Evolutionary conservation across 495 filamentous ascomycete species (phyloP), one percentile per base, ranked within the genome.

Genomic region (Copromyces sp.): DNA sequence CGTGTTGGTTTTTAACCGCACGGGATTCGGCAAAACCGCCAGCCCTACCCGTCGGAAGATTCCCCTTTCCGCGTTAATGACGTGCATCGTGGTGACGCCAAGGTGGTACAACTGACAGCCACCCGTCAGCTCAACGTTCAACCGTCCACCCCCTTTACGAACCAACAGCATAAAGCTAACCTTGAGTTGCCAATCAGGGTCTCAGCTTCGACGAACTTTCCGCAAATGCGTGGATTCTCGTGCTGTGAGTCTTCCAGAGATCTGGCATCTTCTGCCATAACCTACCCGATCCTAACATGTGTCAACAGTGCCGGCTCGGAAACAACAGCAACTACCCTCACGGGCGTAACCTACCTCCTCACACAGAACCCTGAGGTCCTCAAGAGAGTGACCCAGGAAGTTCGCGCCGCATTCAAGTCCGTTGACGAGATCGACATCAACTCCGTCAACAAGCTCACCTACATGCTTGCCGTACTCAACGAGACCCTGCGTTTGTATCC

Each of bases 401-500:
- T 92, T 7, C 81, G 85, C 4, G 69, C 73, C 0, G 65, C 81
- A 3, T 91, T 90, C 74, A 72, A 74, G 3, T 74, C 77, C 1
- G 78, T 79, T 0, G 75, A 78, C 0, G 84, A 87, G 3, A 90
- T 92, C 70, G 86, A 77, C 4, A 73, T 86, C 1, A 35, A 77
- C 9, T 79, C 77, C 24, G 82, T 87, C 3, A 72, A 75, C 37
- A 73, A 80, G 5, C 78, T 90, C 2, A 44, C 82, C 2, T 90
- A 89, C 76, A 76, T 90, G 75, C 68, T 84, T 5, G 89, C 88
- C 3, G 84, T 83, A n/a, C 76, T 90, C 2, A 79, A 87, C 61
- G 89, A 91, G 75, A 76, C 81, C 1, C 75, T 90, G 77, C 84
- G 89, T 2, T 78, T 89, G 69, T 87, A 86, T 75, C 85, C 89